Evolutionary conservation across 768 basidiomycete species (phyloP), one percentile per base, ranked within the genome.

Genomic region (Amanita polypyramis): DNA sequence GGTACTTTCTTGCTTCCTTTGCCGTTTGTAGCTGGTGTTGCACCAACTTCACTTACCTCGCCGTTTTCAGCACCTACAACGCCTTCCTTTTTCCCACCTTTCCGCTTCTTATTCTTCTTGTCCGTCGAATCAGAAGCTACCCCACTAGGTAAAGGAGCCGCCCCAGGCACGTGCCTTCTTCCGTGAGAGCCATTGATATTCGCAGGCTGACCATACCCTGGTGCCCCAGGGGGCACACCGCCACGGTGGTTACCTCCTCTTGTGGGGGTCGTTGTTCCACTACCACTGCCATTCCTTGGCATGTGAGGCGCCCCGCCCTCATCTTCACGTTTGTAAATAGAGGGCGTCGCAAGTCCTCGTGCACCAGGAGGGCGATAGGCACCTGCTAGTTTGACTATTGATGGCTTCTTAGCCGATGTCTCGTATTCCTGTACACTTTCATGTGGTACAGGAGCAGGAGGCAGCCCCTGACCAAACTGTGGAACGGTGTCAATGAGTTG

Each of bases 331-430:
- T 87, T 92, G 70, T 84, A 98, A 30, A 87, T 86, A 2, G 81
- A 73, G 0, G 94, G 91, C 1, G 94, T 93, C 38, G 85, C 79
- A 0, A 87, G 74, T 0, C 95, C 95, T 4, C 95, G 76, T 1
- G 93, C 92, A 9, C 93, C 93, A 9, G 93, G 95, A 0, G 95
- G 95, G 0, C 94, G 75, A 63, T 98, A 97, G 0, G 94, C 89
- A 14, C 90, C 94, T 0, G 84, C 80, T 1, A 88, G 76, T 56
- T 84, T 90, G 10, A 76, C 52, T 3, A 75, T 64, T 0, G 69
- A 64, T 0, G 82, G 69, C 57, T 82, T 87, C 27, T 74, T 70
- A 3, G 23, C n/a, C 27, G 68, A 61, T 2, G 73, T 70, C 1
- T 67, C 72, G 15, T 71, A 65, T 21, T 64, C 62, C 51, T 64